These are phyloP conservation scores for Nemania diffusa DNA, from an alignment of 2,329 filamentous ascomycete species.

Conservation along the genomic window DNA sequence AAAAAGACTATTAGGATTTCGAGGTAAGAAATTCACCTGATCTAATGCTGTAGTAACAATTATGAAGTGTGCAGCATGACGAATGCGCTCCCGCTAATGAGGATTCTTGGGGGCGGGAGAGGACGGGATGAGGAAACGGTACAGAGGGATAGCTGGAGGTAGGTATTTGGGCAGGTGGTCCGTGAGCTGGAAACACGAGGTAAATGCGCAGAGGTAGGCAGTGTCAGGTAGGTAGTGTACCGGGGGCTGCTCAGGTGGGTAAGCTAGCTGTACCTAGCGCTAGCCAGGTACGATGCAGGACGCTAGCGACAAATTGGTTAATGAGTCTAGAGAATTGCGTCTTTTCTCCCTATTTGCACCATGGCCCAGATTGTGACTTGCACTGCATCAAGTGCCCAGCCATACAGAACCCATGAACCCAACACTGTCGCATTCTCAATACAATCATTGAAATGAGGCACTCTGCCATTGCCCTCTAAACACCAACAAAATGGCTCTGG, in stretches of 20 bases:
- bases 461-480: not conserved
- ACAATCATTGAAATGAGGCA: conserved; percentile 8
- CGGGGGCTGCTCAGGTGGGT: not conserved
- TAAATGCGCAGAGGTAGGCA: not conserved
- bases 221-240: not conserved
- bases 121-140: conserved; percentile 11
- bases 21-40: not conserved
- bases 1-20: conserved; percentile 28
- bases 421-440: not conserved
- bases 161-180: conserved; percentile 21
- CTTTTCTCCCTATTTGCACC: conserved; percentile 13
- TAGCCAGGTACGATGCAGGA: conserved; percentile 32
- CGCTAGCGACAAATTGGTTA: conserved; percentile 22
- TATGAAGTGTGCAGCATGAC: conserved; percentile 22
- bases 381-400: not conserved
- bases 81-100: conserved; percentile 14
- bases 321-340: conserved; percentile 12
- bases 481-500: not conserved
- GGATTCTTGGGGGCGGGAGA: conserved; percentile 16
- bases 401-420: conserved; percentile 3
- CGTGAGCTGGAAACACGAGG: conserved; percentile 27
- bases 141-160: no score
- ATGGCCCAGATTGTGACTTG: conserved; percentile 1
- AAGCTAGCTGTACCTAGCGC: not conserved
- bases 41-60: conserved; percentile 18